phyloP scores from a whole-genome alignment of 768 basidiomycete genomes.

The Suillus luteus region DNA sequence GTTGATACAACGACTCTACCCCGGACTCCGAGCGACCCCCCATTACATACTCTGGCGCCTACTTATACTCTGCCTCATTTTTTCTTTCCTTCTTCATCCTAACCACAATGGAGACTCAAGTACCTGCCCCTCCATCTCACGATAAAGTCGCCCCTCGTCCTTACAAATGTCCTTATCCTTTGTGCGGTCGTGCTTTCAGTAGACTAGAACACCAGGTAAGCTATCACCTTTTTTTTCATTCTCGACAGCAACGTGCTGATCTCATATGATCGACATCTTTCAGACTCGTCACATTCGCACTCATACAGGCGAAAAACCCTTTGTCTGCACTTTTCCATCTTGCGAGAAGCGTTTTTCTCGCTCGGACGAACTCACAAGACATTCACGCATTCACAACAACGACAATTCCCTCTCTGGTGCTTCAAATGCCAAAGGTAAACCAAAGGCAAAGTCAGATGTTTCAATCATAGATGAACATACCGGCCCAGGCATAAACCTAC shows the following conservation, averaged over 20 bases:
- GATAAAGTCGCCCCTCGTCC: slow-evolving; percentile 62
- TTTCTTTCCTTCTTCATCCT: slow-evolving; percentile 12
- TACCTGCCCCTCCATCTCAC: slow-evolving; percentile 17
- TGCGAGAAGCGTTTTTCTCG: slow-evolving; percentile 99
- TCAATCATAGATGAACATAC: slow-evolving; percentile 29
- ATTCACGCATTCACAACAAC: slow-evolving; percentile 88
- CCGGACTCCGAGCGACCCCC: slow-evolving; percentile 6
- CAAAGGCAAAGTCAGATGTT: slow-evolving; percentile 33
- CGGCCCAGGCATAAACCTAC: slow-evolving; percentile 25
- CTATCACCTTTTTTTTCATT: slow-evolving; percentile 15
- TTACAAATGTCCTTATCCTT: slow-evolving; percentile 93
- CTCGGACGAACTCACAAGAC: slow-evolving; percentile 97
- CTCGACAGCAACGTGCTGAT: slow-evolving; percentile 19
- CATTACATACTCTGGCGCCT: slow-evolving; percentile 11
- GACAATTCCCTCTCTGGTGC: slow-evolving; percentile 39
- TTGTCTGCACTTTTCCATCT: slow-evolving; percentile 86
- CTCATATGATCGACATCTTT: slow-evolving; percentile 16
- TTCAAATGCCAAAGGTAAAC: slow-evolving; percentile 25
- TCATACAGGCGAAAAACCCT: slow-evolving; percentile 98
- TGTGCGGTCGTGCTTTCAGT: slow-evolving; percentile 95
- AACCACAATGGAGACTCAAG: slow-evolving; percentile 27
- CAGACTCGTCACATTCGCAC: slow-evolving; percentile 98
- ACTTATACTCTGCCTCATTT: slow-evolving; percentile 18
- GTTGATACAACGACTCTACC: background rate
- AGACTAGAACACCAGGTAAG: slow-evolving; percentile 93